Evolutionary conservation across 2,329 filamentous ascomycete species (phyloP), one percentile per base, ranked within the genome.

Genomic region (Aspergillus niger): DNA sequence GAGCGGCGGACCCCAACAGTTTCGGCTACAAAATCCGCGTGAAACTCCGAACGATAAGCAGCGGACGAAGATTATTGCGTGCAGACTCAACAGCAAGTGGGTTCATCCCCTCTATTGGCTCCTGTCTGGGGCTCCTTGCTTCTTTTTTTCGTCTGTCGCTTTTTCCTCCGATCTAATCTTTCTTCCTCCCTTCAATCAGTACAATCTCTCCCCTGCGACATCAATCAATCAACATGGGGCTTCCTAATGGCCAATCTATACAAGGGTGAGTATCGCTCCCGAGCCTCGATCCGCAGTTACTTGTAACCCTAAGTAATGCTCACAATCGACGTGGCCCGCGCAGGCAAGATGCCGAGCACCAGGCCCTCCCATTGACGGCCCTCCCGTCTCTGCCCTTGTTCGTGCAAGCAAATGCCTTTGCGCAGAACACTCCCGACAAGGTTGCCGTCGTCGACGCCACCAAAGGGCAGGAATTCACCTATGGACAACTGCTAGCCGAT

Each of bases 381-480:
- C 66, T 79, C 47, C 76, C 76, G 8, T 74, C 74, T 8, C 66
- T 79, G 10, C 77, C 77, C 32, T 65, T 79, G 20, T 79, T 80
- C 58, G 60, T 74, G 24, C 72, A 70, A 43, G 78, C 77, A 5
- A 72, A 70, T 58, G 70, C 74, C 26, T 70, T 75, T 63, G 75
- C 73, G 8, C 67, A 68, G 39, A 68, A 65, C 30, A 67, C 74
- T 54, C 66, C 72, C 11, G 55, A 66, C 28, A 78, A 79, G 56
- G 62, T 77, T 39, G 78, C 77, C 10, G 66, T 80, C 15, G 68
- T 79, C 44, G 77, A 79, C 60, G 66, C 69, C 17, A 70, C 74
- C 26, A 79, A 77, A 61, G 66, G 69, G 15, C 63, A 78, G 55
- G 70, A 69, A 8, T 80, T 79, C 60, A 79, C 77, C 3, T 79